Conservation (phyloP, 768 basidiomycete genomes). For the Suillus bovinus region DNA sequence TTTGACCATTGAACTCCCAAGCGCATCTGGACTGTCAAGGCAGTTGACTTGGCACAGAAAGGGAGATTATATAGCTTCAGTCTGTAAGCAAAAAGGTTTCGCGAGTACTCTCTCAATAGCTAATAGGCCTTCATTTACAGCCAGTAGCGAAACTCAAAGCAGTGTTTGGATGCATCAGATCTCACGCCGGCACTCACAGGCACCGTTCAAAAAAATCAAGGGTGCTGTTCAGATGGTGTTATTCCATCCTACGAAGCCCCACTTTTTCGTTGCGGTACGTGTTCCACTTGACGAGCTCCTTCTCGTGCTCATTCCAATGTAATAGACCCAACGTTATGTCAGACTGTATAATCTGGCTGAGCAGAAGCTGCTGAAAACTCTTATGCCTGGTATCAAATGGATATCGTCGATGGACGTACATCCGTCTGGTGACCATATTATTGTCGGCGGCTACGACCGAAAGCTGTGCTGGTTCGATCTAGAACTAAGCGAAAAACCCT, state of each 20-base stretch:
- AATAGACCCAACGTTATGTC: constrained; percentile 93
- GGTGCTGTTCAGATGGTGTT: constrained; percentile 87
- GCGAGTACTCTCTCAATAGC: not conserved
- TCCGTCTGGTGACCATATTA: constrained; percentile 92
- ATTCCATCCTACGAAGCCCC: constrained; percentile 93
- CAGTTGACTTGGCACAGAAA: constrained; percentile 91
- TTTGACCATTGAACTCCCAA: constrained; percentile 61
- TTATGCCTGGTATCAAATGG: constrained; percentile 94
- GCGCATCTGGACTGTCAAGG: constrained; percentile 67
- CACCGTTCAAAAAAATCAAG: constrained; percentile 95
- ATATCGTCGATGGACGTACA: constrained; percentile 98
- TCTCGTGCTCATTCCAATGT: constrained; percentile 13
- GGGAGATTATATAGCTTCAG: constrained; percentile 94
- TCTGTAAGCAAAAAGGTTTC: constrained; percentile 64
- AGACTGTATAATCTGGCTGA: constrained; percentile 92
- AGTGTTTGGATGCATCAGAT: constrained; percentile 96
- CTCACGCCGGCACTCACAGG: constrained; percentile 91
- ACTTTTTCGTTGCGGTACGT: constrained; percentile 96
- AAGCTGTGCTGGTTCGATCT: constrained; percentile 99
- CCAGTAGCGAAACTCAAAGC: constrained; percentile 68
- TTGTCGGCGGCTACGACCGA: constrained; percentile 96
- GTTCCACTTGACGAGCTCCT: constrained; percentile 12
- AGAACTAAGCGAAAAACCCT: constrained; percentile 94
- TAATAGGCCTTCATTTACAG: constrained; percentile 35
- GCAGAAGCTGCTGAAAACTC: constrained; percentile 91